These are phyloP conservation scores for Trichophyton schoenleinii DNA, from an alignment of 2,329 filamentous ascomycete genomes.

Conservation along the genomic window DNA sequence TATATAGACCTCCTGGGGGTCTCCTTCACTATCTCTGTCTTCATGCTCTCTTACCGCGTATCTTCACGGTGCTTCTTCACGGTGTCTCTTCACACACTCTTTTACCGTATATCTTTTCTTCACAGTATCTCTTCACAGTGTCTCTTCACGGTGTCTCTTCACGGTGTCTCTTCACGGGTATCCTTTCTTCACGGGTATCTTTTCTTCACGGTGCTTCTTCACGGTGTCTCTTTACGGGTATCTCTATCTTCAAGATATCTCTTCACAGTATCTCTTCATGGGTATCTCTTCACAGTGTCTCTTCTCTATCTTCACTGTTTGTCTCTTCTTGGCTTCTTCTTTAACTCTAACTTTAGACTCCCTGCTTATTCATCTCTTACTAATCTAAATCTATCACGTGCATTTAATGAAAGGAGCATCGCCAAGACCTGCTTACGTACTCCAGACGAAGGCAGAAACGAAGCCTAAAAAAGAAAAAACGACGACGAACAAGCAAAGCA, in stretches of 20 bases:
- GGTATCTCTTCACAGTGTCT: no score
- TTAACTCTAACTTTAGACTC: no score
- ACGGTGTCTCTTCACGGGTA: no score
- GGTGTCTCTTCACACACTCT: no score
- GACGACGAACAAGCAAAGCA: background rate
- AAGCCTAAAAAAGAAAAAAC: background rate
- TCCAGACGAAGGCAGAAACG: background rate
- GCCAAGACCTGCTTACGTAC: conserved; percentile 9
- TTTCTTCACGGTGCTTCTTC: background rate
- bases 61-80: no score
- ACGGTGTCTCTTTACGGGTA: background rate
- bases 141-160: no score
- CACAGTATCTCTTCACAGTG: no score
- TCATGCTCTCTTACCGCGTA: no score
- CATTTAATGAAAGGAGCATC: background rate
- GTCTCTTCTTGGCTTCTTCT: background rate
- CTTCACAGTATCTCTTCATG: background rate
- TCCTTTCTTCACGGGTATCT: no score
- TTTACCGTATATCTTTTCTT: no score
- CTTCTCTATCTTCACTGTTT: background rate
- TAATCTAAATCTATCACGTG: conserved; percentile 1
- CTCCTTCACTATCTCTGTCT: no score
- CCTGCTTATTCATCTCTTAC: background rate
- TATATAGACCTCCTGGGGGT: no score
- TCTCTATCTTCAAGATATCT: background rate